phyloP scores from a whole-genome alignment of 768 basidiomycete species.

The Pleurotus pulmonarius region DNA sequence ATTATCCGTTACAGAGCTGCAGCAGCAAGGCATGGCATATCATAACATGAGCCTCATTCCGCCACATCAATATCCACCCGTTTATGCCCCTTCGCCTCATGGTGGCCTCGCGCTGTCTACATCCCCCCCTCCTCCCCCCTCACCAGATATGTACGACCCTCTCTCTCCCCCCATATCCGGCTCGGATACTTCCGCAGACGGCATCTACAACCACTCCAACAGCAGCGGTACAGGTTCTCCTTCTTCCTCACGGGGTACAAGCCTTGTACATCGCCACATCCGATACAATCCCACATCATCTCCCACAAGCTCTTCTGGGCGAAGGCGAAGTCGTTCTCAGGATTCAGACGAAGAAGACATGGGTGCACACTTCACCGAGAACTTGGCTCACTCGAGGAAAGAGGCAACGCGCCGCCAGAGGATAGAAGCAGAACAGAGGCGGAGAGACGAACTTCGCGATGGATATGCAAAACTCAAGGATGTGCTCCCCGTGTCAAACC shows the following conservation, averaged over 20 bases:
- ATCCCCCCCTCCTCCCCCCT: constrained; percentile 75
- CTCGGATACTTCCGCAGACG: constrained; percentile 86
- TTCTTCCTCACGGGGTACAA: constrained; percentile 70
- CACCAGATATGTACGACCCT: constrained; percentile 80
- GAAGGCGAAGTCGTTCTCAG: constrained; percentile 67
- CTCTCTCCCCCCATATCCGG: constrained; percentile 84
- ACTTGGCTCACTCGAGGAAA: constrained; percentile 73
- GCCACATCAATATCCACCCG: constrained; percentile 61
- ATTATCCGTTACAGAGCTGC: constrained; percentile 63
- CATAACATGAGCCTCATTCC: constrained; percentile 67
- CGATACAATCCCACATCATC: constrained; percentile 84
- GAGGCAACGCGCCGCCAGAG: constrained; percentile 82
- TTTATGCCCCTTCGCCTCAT: constrained; percentile 59
- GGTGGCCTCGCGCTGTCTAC: constrained; percentile 54
- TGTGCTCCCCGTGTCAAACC: constrained; percentile 80
- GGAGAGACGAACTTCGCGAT: constrained; percentile 86
- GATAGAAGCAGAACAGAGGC: constrained; percentile 87
- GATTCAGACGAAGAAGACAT: constrained; percentile 76
- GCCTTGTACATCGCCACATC: constrained; percentile 68
- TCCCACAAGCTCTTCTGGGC: constrained; percentile 68
- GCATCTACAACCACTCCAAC: constrained; percentile 76
- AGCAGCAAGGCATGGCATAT: constrained; percentile 44
- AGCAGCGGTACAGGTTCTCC: constrained; percentile 76
- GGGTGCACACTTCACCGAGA: constrained; percentile 66
- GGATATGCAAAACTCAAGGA: constrained; percentile 88